Evolutionary conservation across 352 stramenopile species (phyloP), one percentile per base, ranked within the genome.

Genomic region (Globisporangium yorkense): DNA sequence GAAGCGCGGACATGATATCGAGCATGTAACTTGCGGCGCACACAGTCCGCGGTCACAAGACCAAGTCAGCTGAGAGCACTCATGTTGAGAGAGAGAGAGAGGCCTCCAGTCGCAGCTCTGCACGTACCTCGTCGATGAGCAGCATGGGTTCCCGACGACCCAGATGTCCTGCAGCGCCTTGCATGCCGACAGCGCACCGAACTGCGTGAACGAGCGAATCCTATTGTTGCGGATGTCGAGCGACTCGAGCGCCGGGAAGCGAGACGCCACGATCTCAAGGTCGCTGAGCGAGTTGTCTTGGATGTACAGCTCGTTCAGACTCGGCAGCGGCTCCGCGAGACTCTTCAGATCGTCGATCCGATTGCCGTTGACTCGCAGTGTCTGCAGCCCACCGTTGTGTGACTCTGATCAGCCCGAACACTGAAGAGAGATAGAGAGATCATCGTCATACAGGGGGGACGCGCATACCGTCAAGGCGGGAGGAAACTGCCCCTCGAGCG

Each of bases 201-300:
- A 41, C 6, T 61, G 63, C 7, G 50, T 62, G 0, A 57, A 45
- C 0, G 60, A 62, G 9, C 52, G 57, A n/a, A 92, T 56, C 3
- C 63, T 61, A 49, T 90, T 92, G 64, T 79, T 86, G 35, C 80
- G 68, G 0, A 89, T 29, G 59, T 92, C 80, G n/a, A 92, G 49
- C n/a, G 79, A 87, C 59, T 92, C 82, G 1, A 92, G 66, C 35
- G 72, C 61, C 29, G 73, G 62, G n/a, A 67, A 88, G 15, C 62
- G 68, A 4, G 56, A 62, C 3, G 71, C 60, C 12, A 80, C 48
- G 4, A 50, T 18, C 0, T 62, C 59, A 7, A 87, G 33, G 45
- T 86, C 66, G 8, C 45, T 45, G 39, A 89, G 63, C 10, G 43
- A 13, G 46, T 89, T 89, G 59, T 83, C 64, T 16, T 89, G 72